phyloP scores from a whole-genome alignment of 257 asterid genomes.

The Primulina huaijiensis region DNA sequence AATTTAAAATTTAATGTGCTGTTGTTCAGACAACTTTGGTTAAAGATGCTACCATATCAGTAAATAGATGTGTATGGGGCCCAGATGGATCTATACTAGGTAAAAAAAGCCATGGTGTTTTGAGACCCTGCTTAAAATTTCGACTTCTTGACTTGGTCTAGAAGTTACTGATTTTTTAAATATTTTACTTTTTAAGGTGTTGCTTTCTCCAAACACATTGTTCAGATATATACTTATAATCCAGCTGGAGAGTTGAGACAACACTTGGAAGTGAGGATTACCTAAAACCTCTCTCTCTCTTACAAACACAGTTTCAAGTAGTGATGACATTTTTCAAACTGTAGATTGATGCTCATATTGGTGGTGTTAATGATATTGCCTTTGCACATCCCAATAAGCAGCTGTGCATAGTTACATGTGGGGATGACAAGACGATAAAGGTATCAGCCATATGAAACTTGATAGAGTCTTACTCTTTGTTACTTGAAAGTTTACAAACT shows the following conservation, averaged over 20 bases:
- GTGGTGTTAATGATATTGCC: constrained; percentile 92
- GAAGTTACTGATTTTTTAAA: constrained; percentile 23
- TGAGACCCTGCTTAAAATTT: constrained; percentile 15
- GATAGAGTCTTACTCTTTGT: constrained; percentile 11
- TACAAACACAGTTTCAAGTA: constrained; percentile 15
- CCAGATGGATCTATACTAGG: constrained; percentile 97
- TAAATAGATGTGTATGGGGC: constrained; percentile 92
- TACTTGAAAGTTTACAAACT: constrained; percentile 18
- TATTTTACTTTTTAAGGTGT: constrained; percentile 54
- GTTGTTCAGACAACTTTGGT: constrained; percentile 74
- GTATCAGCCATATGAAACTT: constrained; percentile 32
- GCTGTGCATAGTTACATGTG: constrained; percentile 85
- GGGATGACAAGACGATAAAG: constrained; percentile 92
- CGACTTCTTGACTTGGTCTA: constrained; percentile 9
- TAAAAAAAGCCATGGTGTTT: constrained; percentile 30
- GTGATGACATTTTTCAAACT: constrained; percentile 27
- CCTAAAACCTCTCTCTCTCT: neutral
- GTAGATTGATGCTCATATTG: constrained; percentile 89
- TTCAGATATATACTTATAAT: constrained; percentile 79
- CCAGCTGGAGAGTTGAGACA: constrained; percentile 82
- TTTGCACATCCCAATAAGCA: constrained; percentile 92
- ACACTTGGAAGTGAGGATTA: constrained; percentile 67
- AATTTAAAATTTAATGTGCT: constrained; percentile 18
- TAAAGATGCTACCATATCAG: constrained; percentile 83
- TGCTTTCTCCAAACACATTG: constrained; percentile 91